phyloP scores from a whole-genome alignment of 805 yeast genomes.

The Crinitomyces ghanaensis region DNA sequence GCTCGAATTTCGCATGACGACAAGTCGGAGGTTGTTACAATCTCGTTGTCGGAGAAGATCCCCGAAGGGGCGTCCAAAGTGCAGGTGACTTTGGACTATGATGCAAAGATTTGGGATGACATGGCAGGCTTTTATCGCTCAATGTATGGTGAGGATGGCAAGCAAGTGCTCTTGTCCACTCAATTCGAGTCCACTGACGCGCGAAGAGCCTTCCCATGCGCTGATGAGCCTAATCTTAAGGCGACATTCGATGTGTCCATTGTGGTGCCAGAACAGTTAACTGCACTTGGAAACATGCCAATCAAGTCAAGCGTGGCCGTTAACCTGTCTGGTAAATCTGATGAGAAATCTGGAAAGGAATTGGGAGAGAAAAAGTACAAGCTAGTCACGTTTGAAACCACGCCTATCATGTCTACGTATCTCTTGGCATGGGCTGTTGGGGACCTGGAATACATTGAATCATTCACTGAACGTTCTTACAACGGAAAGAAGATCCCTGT shows the following conservation, averaged over 20 bases:
- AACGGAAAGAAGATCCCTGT: slow-evolving; percentile 61
- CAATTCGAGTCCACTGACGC: slow-evolving; percentile 85
- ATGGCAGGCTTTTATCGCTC: slow-evolving; percentile 81
- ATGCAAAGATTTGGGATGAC: slow-evolving; percentile 58
- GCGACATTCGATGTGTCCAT: slow-evolving; percentile 58
- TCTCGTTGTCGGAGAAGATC: slow-evolving; percentile 35
- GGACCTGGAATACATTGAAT: slow-evolving; percentile 64
- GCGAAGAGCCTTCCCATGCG: slow-evolving; percentile 78
- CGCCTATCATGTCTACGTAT: slow-evolving; percentile 79
- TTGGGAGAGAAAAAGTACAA: slow-evolving; percentile 57
- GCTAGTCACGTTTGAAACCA: slow-evolving; percentile 68
- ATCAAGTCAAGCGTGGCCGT: slow-evolving; percentile 60
- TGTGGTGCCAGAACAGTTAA: slow-evolving; percentile 29
- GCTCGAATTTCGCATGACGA: slow-evolving; percentile 28
- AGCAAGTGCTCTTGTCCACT: slow-evolving; percentile 65
- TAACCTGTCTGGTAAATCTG: slow-evolving; percentile 27
- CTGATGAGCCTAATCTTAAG: slow-evolving; percentile 74
- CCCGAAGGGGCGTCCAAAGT: slow-evolving; percentile 18
- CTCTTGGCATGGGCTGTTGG: slow-evolving; percentile 76
- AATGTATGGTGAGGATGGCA: slow-evolving; percentile 45
- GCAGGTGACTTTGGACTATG: slow-evolving; percentile 37
- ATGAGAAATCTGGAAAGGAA: slow-evolving; percentile 36
- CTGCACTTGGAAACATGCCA: slow-evolving; percentile 31
- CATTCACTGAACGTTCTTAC: slow-evolving; percentile 26
- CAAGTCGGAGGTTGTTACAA: slow-evolving; percentile 47